Percentiles rank a stretch among this genome's conserved stretches.
Evolutionary conservation across 164 flowering plant species (phyloP).

Genomic region (Aristolochia contorta): DNA sequence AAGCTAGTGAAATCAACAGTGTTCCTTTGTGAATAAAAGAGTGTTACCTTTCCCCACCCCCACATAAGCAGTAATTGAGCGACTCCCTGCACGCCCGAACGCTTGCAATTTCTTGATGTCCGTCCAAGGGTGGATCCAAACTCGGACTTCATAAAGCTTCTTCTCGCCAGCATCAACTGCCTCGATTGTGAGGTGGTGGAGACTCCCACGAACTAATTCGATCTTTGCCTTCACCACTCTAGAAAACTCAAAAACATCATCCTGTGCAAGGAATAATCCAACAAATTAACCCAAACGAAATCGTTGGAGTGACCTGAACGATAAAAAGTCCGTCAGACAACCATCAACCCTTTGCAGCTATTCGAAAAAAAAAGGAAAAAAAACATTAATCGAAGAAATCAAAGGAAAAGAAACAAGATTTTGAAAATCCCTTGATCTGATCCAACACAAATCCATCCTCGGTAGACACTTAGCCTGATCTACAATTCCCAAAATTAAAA

Average conservation of each 20-base stretch:
- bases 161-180: constrained; percentile 59
- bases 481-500: neutral
- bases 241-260: constrained; percentile 46
- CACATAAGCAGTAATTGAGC: constrained; percentile 42
- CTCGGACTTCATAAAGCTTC: constrained; percentile 61
- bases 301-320: neutral
- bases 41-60: constrained; percentile 50
- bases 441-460: neutral
- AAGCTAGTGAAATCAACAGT: too few species aligned
- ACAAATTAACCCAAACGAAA: neutral
- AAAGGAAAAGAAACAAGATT: neutral
- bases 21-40: too few species aligned
- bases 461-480: neutral
- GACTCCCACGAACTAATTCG: constrained; percentile 59
- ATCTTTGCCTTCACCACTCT: constrained; percentile 62
- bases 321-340: neutral
- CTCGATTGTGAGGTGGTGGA: constrained; percentile 63
- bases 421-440: neutral
- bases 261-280: constrained; percentile 20
- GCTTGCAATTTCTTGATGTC: constrained; percentile 64
- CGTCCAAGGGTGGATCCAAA: constrained; percentile 78
- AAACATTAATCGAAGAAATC: neutral
- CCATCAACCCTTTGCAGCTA: too few species aligned
- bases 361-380: too few species aligned
- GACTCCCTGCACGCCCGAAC: constrained; percentile 44